phyloP scores from a whole-genome alignment of 2,329 filamentous ascomycete genomes.

The Emericellopsis cladophorae region DNA sequence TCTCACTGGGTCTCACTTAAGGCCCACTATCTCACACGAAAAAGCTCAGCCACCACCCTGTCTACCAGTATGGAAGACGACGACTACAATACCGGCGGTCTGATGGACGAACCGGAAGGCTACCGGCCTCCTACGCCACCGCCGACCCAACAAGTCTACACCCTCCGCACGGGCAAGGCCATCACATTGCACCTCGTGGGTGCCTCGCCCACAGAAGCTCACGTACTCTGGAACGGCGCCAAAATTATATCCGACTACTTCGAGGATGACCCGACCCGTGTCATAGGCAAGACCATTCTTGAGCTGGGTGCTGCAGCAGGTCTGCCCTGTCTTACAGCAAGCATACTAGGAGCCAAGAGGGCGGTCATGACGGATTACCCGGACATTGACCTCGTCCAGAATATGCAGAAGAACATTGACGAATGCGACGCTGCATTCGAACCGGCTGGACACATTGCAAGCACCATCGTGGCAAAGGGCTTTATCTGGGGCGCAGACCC shows the following conservation, averaged over 20 bases:
- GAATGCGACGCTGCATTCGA: conserved; percentile 30
- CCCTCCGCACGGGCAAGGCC: conserved; percentile 49
- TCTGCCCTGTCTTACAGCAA: conserved; percentile 67
- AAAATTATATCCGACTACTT: conserved; percentile 68
- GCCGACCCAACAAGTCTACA: conserved; percentile 61
- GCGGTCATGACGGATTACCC: conserved; percentile 84
- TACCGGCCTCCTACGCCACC: conserved; percentile 70
- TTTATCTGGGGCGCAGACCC: conserved; percentile 73
- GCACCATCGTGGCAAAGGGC: conserved; percentile 46
- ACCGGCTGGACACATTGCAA: conserved; percentile 15
- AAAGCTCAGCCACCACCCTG: background rate
- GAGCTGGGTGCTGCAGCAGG: conserved; percentile 86
- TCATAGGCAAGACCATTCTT: conserved; percentile 60
- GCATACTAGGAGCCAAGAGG: conserved; percentile 54
- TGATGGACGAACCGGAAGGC: conserved; percentile 73
- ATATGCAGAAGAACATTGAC: conserved; percentile 64
- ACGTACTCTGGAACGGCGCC: conserved; percentile 84
- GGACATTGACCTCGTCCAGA: conserved; percentile 69
- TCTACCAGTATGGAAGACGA: conserved; percentile 5
- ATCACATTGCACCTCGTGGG: conserved; percentile 72
- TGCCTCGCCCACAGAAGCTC: conserved; percentile 79
- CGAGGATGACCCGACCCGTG: conserved; percentile 51
- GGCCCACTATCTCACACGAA: background rate
- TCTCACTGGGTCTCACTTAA: background rate
- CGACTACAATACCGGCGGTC: conserved; percentile 25